Evolutionary conservation across 179 eudicot species (phyloP), one percentile per base, ranked within the genome.

Genomic region (Beta corolliflora): DNA sequence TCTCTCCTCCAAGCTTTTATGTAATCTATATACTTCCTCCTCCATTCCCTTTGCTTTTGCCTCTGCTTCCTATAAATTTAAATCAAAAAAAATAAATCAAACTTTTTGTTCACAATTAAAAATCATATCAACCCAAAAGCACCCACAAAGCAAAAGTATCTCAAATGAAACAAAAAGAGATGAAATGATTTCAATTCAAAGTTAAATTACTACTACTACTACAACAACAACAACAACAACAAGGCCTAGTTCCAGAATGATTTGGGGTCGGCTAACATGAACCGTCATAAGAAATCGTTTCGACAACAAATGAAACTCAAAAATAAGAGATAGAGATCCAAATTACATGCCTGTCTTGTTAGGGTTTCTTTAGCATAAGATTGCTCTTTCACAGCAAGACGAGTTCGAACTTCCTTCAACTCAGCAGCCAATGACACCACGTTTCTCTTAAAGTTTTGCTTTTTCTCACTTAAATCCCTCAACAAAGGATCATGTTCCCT

Each of bases 391-490:
- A 87, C 77, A 54, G 98, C 87, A 25, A 94, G 91, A 5, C 96
- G 93, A 81, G 77, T 77, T 23, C 99, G 88, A 63, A 91, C 94
- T 31, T 91, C 97, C 89, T 91, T 95, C 69, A 95, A 89, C 89
- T 95, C 99, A 60, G 91, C 88, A 76, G 98, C 99, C 73, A 95
- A 80, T 10, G 91, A 94, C 85, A 91, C 97, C 63, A 95, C 98
- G 82, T 91, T 90, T 52, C 92, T 81, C 74, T 94, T 84, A 81
- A 95, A 93, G 80, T 81, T 95, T 85, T 93, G 95, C 79, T 93
- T 93, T 85, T 86, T 90, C 91, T 95, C 98, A 59, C 83, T 90
- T 84, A 95, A 91, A 91, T 95, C 98, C 82, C 88, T 93, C 89
- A 94, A 82, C 81, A 95, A 83, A 41, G 99, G 99, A 87, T 95